Evolutionary conservation across 1,284 basidiomycete genomes (phyloP).

Genomic region (Ganoderma boninense): DNA sequence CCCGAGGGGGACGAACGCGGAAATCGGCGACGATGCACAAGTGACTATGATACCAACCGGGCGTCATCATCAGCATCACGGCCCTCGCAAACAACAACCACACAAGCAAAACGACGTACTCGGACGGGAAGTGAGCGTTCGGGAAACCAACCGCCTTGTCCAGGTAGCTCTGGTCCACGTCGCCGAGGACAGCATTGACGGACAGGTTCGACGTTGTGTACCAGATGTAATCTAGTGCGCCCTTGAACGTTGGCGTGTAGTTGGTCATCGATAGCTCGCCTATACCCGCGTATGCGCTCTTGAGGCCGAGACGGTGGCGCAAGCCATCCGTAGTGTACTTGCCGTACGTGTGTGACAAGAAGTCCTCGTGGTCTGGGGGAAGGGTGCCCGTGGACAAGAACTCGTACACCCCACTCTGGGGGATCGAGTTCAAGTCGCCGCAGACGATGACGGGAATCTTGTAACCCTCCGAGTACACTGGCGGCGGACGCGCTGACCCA

Average conservation of each 20-base stretch:
- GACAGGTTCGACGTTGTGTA: conserved; percentile 83
- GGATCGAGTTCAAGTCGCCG: conserved; percentile 95
- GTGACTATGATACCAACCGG: conserved; percentile 55
- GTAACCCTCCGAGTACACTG: conserved; percentile 80
- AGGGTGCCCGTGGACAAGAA: conserved; percentile 83
- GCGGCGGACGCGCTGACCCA: conserved; percentile 58
- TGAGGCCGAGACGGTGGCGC: conserved; percentile 81
- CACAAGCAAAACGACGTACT: conserved; percentile 65
- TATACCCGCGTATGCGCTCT: conserved; percentile 80
- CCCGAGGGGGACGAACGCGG: conserved; percentile 75
- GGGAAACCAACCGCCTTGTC: conserved; percentile 96
- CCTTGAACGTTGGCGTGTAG: conserved; percentile 87
- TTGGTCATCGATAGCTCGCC: conserved; percentile 90
- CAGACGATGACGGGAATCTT: conserved; percentile 94
- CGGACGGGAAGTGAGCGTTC: conserved; percentile 95
- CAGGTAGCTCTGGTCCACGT: conserved; percentile 88
- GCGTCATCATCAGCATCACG: conserved; percentile 32
- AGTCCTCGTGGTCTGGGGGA: conserved; percentile 87
- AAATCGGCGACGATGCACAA: conserved; percentile 75
- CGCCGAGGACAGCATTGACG: conserved; percentile 89
- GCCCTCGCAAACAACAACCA: conserved; percentile 21
- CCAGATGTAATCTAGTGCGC: conserved; percentile 95
- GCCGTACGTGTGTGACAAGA: conserved; percentile 92
- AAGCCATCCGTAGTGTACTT: conserved; percentile 93
- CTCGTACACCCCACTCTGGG: conserved; percentile 92